Evolutionary conservation across 2,329 filamentous ascomycete genomes (phyloP).

Genomic region (Alternaria sp.): DNA sequence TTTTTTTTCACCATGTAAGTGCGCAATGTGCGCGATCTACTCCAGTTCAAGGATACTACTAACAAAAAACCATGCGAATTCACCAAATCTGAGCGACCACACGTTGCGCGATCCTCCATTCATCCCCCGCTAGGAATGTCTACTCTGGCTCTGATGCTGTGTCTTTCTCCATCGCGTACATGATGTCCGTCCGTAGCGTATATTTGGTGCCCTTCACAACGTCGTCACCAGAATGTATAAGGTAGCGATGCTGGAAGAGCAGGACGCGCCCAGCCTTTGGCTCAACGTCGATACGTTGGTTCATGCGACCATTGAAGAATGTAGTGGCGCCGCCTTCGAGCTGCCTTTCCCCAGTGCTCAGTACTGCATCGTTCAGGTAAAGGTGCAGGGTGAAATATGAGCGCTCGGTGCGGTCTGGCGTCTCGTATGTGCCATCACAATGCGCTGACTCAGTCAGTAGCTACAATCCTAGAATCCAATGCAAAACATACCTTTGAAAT

Average conservation of each 20-base stretch:
- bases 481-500: constrained; percentile 64
- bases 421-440: constrained; percentile 71
- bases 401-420: constrained; percentile 60
- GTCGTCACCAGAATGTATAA: constrained; percentile 65
- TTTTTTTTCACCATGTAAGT: constrained; percentile 62
- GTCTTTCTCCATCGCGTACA: constrained; percentile 55
- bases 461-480: not conserved
- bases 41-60: constrained; percentile 52
- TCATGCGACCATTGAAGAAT: constrained; percentile 53
- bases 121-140: not conserved
- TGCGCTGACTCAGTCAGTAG: constrained; percentile 60
- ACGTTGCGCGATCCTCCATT: not conserved
- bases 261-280: constrained; percentile 63
- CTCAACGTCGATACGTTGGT: constrained; percentile 53
- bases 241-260: constrained; percentile 63
- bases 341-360: constrained; percentile 38
- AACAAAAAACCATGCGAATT: constrained; percentile 27
- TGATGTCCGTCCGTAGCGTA: constrained; percentile 64
- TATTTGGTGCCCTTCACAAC: constrained; percentile 63
- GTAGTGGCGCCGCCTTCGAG: constrained; percentile 65
- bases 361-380: constrained; percentile 59
- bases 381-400: constrained; percentile 65
- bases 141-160: not conserved
- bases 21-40: not conserved
- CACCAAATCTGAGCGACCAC: not conserved